Evolutionary conservation across 805 yeast species (phyloP).

Genomic region (Yarrowia sp.): DNA sequence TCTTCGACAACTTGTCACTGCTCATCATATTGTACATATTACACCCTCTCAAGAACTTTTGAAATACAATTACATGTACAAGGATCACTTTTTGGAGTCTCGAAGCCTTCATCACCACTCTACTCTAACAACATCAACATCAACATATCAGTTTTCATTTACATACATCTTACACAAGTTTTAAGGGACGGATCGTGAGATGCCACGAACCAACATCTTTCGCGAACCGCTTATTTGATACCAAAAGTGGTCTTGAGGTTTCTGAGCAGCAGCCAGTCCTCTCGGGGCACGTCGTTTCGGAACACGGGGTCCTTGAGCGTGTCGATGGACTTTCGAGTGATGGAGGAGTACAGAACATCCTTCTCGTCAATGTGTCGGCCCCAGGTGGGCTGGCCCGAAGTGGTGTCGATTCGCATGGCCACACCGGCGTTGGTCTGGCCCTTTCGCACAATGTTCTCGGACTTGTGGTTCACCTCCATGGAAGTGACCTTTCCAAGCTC

Average conservation of each 20-base stretch:
- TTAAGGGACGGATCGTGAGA: too few relatives aligned
- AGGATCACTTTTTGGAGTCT: too few relatives aligned
- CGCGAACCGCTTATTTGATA: constrained; percentile 59
- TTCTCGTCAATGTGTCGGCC: constrained; percentile 98
- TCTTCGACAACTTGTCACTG: too few relatives aligned
- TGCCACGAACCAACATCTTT: background rate
- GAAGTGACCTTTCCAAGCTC: constrained; percentile 85
- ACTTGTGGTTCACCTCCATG: constrained; percentile 94
- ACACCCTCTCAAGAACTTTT: too few relatives aligned
- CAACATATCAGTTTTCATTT: background rate
- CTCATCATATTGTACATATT: too few relatives aligned
- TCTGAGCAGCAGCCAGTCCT: constrained; percentile 93
- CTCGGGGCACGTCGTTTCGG: constrained; percentile 91
- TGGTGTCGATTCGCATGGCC: constrained; percentile 93
- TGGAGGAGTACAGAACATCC: constrained; percentile 87
- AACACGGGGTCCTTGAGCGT: constrained; percentile 98
- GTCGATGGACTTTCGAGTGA: constrained; percentile 89
- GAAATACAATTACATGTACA: too few relatives aligned
- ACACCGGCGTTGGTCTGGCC: constrained; percentile 98
- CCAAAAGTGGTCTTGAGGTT: constrained; percentile 87
- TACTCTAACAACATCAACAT: too few relatives aligned
- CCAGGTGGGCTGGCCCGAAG: constrained; percentile 95
- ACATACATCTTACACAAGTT: background rate
- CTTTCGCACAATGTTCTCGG: constrained; percentile 80
- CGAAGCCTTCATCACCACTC: too few relatives aligned